These are phyloP conservation scores for Avena sativa DNA, from an alignment of 176 grass and related monocot genomes.

Conservation along the genomic window DNA sequence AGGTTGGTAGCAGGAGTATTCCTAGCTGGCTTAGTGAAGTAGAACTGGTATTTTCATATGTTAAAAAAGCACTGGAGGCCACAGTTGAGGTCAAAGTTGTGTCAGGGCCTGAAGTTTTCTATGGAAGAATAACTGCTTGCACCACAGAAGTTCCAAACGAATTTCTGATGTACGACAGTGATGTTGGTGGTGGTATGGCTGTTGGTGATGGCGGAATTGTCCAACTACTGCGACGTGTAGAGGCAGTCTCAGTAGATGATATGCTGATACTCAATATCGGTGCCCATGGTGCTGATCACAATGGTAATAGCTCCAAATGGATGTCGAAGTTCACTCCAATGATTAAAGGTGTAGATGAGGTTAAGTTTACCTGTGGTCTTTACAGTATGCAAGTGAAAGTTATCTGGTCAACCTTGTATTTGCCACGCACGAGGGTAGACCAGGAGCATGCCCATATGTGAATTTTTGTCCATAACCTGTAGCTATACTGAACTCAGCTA, in stretches of 20 bases:
- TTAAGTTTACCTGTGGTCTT: background rate
- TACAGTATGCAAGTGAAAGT: background rate
- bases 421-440: background rate
- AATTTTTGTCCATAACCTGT: background rate
- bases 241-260: background rate
- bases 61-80: conserved; percentile 34
- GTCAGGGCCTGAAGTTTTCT: conserved; percentile 5
- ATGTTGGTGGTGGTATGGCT: background rate
- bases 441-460: background rate
- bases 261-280: background rate
- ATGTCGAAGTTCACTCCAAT: background rate
- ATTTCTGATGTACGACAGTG: conserved; percentile 3
- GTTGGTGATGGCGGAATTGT: conserved; percentile 9
- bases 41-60: conserved; percentile 12
- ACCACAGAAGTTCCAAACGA: background rate
- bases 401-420: background rate
- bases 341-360: background rate
- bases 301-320: background rate
- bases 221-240: background rate
- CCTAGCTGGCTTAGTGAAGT: conserved; percentile 26
- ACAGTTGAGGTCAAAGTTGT: conserved; percentile 12
- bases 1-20: background rate
- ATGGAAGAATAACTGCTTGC: conserved; percentile 18
- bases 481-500: background rate
- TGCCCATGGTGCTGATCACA: background rate